phyloP scores from a whole-genome alignment of 108 stramenopile genomes.

The Fragilariopsis cylindrus region DNA sequence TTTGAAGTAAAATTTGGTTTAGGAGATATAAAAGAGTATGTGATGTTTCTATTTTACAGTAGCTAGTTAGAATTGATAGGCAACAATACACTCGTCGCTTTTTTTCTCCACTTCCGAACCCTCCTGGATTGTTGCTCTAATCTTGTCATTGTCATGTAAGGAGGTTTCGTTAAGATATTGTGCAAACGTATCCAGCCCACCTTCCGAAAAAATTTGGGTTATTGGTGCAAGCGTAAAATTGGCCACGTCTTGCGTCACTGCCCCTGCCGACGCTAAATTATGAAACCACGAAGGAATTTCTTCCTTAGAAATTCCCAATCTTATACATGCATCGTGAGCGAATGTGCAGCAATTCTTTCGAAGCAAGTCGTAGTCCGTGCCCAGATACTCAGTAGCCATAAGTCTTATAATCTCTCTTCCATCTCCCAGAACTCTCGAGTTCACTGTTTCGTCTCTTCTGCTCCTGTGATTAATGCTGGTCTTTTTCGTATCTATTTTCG shows the following conservation, averaged over 20 bases:
- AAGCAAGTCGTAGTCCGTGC: constrained; percentile 74
- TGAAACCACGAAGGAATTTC: constrained; percentile 86
- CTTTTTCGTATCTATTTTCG: constrained; percentile 26
- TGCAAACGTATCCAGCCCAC: background rate
- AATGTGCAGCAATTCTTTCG: constrained; percentile 88
- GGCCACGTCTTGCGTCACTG: constrained; percentile 63
- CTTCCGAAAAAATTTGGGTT: constrained; percentile 1
- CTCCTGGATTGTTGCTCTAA: background rate
- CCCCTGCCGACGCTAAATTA: constrained; percentile 67
- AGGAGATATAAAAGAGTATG: no score
- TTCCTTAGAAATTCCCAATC: constrained; percentile 67
- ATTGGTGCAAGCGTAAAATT: constrained; percentile 14
- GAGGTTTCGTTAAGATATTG: constrained; percentile 9
- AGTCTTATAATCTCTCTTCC: constrained; percentile 57
- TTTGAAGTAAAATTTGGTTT: no score
- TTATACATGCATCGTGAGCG: constrained; percentile 71
- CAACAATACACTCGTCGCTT: background rate
- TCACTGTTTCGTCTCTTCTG: constrained; percentile 8
- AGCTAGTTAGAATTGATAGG: constrained; percentile 1
- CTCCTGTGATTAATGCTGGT: background rate
- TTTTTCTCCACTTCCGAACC: background rate
- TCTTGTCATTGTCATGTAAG: background rate
- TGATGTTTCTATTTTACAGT: no score
- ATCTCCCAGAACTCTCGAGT: constrained; percentile 33
- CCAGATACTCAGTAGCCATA: constrained; percentile 78